Percentiles rank a stretch among this genome's conserved stretches.
These are phyloP conservation scores for Coccomyxa sp. DNA, from an alignment of 139 green algal species.

Conservation along the genomic window DNA sequence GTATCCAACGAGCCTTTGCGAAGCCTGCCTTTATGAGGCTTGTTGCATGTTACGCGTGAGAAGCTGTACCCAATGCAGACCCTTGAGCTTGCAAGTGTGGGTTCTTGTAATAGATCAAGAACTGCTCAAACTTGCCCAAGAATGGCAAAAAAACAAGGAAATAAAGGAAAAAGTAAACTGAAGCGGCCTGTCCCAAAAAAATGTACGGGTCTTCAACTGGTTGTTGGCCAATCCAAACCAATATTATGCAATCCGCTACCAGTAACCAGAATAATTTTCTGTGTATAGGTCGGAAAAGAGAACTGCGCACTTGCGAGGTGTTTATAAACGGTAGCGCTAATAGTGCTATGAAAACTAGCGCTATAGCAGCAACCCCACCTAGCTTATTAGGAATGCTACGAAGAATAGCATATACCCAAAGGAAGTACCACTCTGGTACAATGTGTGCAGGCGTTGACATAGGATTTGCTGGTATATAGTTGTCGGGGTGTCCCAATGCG, in stretches of 20 bases:
- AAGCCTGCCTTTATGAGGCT: too few species aligned
- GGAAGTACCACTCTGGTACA: slow-evolving; percentile 72
- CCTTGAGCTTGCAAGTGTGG: not conserved
- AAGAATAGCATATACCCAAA: slow-evolving; percentile 68
- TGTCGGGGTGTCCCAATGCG: slow-evolving; percentile 54
- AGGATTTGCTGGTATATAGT: slow-evolving; percentile 62
- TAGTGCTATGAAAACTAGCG: slow-evolving; percentile 55
- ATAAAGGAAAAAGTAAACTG: slow-evolving; percentile 35
- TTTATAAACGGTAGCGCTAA: slow-evolving; percentile 64
- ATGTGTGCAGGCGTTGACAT: slow-evolving; percentile 67
- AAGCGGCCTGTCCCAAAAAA: slow-evolving; percentile 27
- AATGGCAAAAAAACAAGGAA: slow-evolving; percentile 32
- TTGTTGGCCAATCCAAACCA: slow-evolving; percentile 58
- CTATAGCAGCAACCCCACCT: slow-evolving; percentile 64
- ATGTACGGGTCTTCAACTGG: slow-evolving; percentile 53
- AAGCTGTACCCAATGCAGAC: too few species aligned
- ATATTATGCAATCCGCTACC: slow-evolving; percentile 52
- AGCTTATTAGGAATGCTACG: slow-evolving; percentile 71
- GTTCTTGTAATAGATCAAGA: slow-evolving; percentile 38
- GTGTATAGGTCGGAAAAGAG: slow-evolving; percentile 53
- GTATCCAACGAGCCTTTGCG: too few species aligned
- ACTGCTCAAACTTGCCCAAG: slow-evolving; percentile 39
- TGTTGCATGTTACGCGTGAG: too few species aligned
- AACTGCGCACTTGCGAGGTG: slow-evolving; percentile 37
- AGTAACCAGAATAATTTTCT: slow-evolving; percentile 58